These are phyloP conservation scores for Globisporangium abappressorium DNA, from an alignment of 352 stramenopile species.

Conservation along the genomic window DNA sequence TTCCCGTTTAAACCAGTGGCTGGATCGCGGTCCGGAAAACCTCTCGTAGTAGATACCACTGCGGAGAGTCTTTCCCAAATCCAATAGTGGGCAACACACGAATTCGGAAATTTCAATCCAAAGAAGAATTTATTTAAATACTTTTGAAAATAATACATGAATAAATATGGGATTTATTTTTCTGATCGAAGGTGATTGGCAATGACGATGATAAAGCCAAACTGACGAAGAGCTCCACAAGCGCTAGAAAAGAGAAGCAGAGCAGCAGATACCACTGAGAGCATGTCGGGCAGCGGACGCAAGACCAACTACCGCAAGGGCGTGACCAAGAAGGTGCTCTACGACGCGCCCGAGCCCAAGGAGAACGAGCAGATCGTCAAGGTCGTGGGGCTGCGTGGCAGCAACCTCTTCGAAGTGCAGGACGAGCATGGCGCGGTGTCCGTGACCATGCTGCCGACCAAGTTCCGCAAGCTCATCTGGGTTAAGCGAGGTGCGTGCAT, in stretches of 20 bases:
- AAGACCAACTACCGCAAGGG: conserved; percentile 92
- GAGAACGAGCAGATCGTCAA: conserved; percentile 91
- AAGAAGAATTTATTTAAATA: too few species aligned
- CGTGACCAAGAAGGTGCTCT: conserved; percentile 90
- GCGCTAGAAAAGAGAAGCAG: not conserved
- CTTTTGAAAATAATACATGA: too few species aligned
- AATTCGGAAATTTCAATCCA: too few species aligned
- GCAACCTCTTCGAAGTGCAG: conserved; percentile 95
- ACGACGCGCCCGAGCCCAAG: conserved; percentile 87
- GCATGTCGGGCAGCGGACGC: conserved; percentile 88
- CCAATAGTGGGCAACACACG: too few species aligned
- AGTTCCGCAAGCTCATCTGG: conserved; percentile 99
- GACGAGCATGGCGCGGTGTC: conserved; percentile 50
- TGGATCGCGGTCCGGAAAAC: too few species aligned
- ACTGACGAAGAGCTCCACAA: not conserved
- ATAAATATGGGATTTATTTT: too few species aligned
- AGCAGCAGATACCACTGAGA: not conserved
- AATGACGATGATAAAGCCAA: conserved; percentile 4
- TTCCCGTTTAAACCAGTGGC: too few species aligned
- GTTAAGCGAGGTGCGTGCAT: conserved; percentile 87
- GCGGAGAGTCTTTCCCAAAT: too few species aligned
- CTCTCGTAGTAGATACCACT: too few species aligned
- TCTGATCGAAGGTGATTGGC: not conserved
- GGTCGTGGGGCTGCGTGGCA: conserved; percentile 90
- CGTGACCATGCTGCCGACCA: conserved; percentile 96